Evolutionary conservation across 2,329 filamentous ascomycete species (phyloP), one percentile per base, ranked within the genome.

Genomic region (Aspergillus brunneoviolaceus): DNA sequence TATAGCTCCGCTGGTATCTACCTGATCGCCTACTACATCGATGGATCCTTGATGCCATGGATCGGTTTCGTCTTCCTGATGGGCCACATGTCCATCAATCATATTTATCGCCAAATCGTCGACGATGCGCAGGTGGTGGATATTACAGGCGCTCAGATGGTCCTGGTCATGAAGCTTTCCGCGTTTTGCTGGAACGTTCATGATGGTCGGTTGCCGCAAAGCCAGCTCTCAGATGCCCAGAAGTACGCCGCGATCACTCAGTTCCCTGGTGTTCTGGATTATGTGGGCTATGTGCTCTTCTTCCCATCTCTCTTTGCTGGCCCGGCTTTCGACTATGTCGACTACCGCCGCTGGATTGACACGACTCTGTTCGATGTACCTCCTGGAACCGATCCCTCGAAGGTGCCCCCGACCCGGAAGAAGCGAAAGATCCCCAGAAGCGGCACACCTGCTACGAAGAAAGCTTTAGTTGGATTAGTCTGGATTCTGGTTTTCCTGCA

Each of bases 141-240:
- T 74, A 93, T 99, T 67, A 97, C 94, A 0, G 93, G 84, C 62
- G 92, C 94, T 1, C 95, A 99, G 76, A 99, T 99, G 95, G 95
- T 99, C 35, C 79, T 98, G 68, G 89, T 98, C 64, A 99, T 99
- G 92, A 99, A 99, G 77, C 86, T 99, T 39, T 92, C 88, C 23
- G 90, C 94, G 5, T 99, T 99, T 73, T 96, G 92, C 79, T 99
- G 95, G 95, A 98, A 98, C 73, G 89, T 98, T 9, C 92, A 95
- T 70, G 95, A 99, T 74, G 96, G 95, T 21, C 87, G 89, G 60
- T 82, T 96, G 21, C 87, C 91, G 3, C 86, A 89, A 19, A 84
- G 89, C 49, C 86, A 93, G 60, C 85, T 99, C n/a, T 91, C 90
- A 0, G 91, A 95, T 53, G 86, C 89, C 50, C 95, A 99, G 74